phyloP scores from a whole-genome alignment of 1,284 basidiomycete species.

The Trametes polyzona region DNA sequence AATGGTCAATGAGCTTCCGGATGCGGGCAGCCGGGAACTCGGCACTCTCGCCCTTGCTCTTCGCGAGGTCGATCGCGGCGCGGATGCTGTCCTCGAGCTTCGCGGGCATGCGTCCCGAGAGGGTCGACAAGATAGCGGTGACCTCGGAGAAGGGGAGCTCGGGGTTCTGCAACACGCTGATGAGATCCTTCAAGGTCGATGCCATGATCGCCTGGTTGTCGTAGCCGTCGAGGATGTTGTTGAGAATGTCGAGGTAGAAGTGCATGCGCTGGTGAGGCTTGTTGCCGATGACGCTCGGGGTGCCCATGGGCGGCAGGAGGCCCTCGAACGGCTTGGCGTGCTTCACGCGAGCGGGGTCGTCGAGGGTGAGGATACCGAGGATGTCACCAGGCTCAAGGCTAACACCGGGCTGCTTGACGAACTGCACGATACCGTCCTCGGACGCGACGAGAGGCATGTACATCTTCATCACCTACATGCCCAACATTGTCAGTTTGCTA shows the following conservation, averaged over 20 bases:
- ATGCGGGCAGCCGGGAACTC: constrained; percentile 90
- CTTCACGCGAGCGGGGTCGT: constrained; percentile 96
- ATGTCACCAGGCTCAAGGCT: constrained; percentile 98
- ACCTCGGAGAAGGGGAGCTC: constrained; percentile 92
- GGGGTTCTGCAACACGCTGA: constrained; percentile 78
- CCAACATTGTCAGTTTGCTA: not conserved
- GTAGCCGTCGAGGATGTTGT: constrained; percentile 94
- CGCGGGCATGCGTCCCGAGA: constrained; percentile 92
- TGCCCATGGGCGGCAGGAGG: constrained; percentile 85
- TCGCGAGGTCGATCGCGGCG: constrained; percentile 76
- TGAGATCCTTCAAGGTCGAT: constrained; percentile 81
- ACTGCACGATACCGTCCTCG: constrained; percentile 94
- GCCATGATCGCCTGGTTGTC: constrained; percentile 92
- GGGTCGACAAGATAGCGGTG: constrained; percentile 82
- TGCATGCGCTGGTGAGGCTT: constrained; percentile 91
- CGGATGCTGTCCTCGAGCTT: constrained; percentile 92
- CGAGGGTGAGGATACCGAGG: constrained; percentile 95
- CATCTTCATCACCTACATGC: constrained; percentile 95
- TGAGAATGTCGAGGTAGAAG: constrained; percentile 79
- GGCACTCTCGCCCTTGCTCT: constrained; percentile 63
- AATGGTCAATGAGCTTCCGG: constrained; percentile 86
- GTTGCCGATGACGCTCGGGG: constrained; percentile 85
- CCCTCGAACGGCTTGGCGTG: constrained; percentile 99
- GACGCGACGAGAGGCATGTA: constrained; percentile 97
- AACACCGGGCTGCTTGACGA: constrained; percentile 98